phyloP scores from a whole-genome alignment of 257 asterid species.

The Solanum lycopersicoides region DNA sequence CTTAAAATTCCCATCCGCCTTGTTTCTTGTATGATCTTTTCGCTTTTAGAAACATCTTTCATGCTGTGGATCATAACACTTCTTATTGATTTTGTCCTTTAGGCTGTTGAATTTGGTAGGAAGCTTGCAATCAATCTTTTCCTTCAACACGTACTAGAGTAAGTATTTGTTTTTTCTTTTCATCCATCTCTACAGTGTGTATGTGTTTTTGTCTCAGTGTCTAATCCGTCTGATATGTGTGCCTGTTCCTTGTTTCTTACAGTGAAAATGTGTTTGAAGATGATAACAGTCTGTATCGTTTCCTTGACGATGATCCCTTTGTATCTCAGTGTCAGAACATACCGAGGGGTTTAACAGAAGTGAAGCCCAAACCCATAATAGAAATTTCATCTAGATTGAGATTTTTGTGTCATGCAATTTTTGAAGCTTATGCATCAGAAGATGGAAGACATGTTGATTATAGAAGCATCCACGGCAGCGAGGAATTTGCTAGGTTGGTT shows the following conservation, averaged over 20 bases:
- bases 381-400: conserved; percentile 78
- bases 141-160: conserved; percentile 64
- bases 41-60: neutral
- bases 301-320: conserved; percentile 74
- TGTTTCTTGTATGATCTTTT: neutral
- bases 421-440: conserved; percentile 77
- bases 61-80: neutral
- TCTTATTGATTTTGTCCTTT: conserved; percentile 8
- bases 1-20: neutral
- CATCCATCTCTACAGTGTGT: neutral
- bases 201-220: neutral
- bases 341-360: conserved; percentile 74
- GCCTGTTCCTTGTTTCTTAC: neutral
- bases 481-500: conserved; percentile 84
- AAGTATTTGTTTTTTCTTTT: conserved; percentile 22
- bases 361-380: conserved; percentile 65
- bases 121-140: conserved; percentile 68
- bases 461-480: conserved; percentile 80
- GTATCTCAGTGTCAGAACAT: conserved; percentile 76
- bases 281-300: conserved; percentile 68
- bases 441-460: conserved; percentile 73
- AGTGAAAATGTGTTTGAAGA: conserved; percentile 77
- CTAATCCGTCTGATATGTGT: neutral
- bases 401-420: conserved; percentile 47
- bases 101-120: conserved; percentile 91